phyloP scores from a whole-genome alignment of 179 eudicot genomes.

The Drosera spatulata region DNA sequence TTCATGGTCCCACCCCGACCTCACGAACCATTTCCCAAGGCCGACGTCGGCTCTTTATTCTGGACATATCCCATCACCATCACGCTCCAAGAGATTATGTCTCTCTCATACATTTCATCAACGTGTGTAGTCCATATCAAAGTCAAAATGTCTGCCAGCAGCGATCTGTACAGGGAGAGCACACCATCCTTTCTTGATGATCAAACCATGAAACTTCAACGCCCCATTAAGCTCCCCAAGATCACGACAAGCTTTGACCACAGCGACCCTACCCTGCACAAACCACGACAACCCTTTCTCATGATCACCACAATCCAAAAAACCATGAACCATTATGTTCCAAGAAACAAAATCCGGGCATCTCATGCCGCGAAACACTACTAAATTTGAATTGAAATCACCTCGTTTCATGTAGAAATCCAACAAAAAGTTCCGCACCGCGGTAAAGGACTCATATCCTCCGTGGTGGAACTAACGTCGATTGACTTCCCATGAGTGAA shows the following conservation, averaged over 20 bases:
- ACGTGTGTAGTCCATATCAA: constrained; percentile 34
- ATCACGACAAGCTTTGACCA: constrained; percentile 41
- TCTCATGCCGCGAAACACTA: constrained; percentile 27
- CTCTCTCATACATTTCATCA: constrained; percentile 69
- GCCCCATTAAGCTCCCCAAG: constrained; percentile 29
- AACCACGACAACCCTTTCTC: constrained; percentile 45
- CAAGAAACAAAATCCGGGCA: constrained; percentile 62
- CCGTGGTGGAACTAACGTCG: too few species aligned
- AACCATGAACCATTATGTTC: constrained; percentile 63
- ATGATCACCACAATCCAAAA: constrained; percentile 28
- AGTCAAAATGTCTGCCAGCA: constrained; percentile 39
- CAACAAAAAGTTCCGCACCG: too few species aligned
- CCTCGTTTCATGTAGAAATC: too few species aligned
- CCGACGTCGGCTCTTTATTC: constrained; percentile 27
- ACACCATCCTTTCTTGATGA: constrained; percentile 37
- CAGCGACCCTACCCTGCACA: constrained; percentile 34
- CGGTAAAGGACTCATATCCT: too few species aligned
- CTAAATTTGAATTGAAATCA: too few species aligned
- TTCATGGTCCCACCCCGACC: constrained; percentile 35
- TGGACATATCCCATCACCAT: constrained; percentile 56
- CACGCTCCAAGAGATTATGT: constrained; percentile 79
- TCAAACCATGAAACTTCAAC: constrained; percentile 37
- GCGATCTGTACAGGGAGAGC: constrained; percentile 44
- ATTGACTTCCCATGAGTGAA: constrained; percentile 21
- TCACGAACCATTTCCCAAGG: constrained; percentile 34